These are phyloP conservation scores for Kodamaea hsintzibuensis DNA, from an alignment of 805 yeast genomes.

Conservation along the genomic window DNA sequence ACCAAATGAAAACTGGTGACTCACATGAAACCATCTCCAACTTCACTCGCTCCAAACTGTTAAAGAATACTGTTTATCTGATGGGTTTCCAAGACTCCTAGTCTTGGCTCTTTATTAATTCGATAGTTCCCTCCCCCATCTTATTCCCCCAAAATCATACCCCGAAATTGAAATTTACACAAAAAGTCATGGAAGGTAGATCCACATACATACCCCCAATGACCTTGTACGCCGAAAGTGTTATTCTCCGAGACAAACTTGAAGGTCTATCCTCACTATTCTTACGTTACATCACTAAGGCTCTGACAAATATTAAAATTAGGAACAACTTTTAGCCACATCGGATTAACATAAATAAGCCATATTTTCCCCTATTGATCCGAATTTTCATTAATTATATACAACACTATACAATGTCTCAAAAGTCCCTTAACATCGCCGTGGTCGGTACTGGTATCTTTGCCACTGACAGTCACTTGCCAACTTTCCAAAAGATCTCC, in stretches of 20 bases:
- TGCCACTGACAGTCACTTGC: conserved; percentile 82
- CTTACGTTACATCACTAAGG: not conserved
- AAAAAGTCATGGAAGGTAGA: conserved; percentile 2
- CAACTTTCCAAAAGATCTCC: conserved; percentile 57
- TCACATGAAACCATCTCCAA: not conserved
- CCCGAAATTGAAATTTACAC: not conserved
- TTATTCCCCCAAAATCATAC: not conserved
- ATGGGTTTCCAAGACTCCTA: not conserved
- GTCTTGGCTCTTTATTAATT: not conserved
- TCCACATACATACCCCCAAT: not conserved
- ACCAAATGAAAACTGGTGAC: not conserved
- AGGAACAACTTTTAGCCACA: not conserved
- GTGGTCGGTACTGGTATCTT: conserved; percentile 85
- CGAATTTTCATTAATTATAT: not conserved
- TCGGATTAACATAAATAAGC: conserved; percentile 1
- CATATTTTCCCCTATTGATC: not conserved
- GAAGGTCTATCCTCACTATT: conserved; percentile 6
- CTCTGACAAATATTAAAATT: not conserved
- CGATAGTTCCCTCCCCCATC: no score
- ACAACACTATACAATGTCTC: conserved; percentile 2
- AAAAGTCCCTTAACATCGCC: conserved; percentile 51
- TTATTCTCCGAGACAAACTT: not conserved
- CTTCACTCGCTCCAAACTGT: not conserved
- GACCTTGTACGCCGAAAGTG: no score
- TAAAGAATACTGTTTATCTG: not conserved